Conservation (phyloP, 345 rosid species). For the Populus pruinosa region DNA sequence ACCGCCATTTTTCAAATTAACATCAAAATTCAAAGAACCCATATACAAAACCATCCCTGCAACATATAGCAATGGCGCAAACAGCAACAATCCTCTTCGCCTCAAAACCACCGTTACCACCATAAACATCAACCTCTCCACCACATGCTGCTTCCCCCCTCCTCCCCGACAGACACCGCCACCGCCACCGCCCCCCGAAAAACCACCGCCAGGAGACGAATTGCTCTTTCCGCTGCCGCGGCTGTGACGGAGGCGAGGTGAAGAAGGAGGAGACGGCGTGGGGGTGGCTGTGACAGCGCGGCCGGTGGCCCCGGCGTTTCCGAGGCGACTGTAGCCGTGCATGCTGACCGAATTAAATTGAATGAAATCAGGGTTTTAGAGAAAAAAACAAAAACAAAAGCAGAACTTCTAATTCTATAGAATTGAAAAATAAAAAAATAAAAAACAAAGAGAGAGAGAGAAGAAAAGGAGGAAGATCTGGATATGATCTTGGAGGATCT, state of each 20-base stretch:
- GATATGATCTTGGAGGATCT: neutral
- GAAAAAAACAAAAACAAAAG: too few species aligned
- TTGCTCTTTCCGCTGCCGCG: conserved; percentile 16
- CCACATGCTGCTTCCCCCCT: conserved; percentile 38
- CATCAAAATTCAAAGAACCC: conserved; percentile 77
- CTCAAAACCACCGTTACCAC: conserved; percentile 64
- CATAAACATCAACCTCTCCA: conserved; percentile 49
- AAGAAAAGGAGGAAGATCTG: neutral
- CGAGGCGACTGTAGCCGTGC: conserved; percentile 91
- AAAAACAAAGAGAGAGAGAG: too few species aligned
- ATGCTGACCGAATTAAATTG: conserved; percentile 17
- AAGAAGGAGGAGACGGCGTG: conserved; percentile 70
- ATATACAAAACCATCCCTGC: conserved; percentile 79
- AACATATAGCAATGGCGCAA: conserved; percentile 84
- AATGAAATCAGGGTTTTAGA: neutral
- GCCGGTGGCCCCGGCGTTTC: conserved; percentile 29
- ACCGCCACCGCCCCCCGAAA: conserved; percentile 14
- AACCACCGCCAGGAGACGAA: conserved; percentile 1
- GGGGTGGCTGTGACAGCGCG: conserved; percentile 34
- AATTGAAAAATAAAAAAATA: too few species aligned
- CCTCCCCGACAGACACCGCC: conserved; percentile 23
- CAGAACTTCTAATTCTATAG: neutral
- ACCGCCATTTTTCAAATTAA: conserved; percentile 48
- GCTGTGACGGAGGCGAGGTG: conserved; percentile 70
- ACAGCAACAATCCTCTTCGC: conserved; percentile 67